Conservation (phyloP, 257 asterid genomes). For the Datura wrightii region DNA sequence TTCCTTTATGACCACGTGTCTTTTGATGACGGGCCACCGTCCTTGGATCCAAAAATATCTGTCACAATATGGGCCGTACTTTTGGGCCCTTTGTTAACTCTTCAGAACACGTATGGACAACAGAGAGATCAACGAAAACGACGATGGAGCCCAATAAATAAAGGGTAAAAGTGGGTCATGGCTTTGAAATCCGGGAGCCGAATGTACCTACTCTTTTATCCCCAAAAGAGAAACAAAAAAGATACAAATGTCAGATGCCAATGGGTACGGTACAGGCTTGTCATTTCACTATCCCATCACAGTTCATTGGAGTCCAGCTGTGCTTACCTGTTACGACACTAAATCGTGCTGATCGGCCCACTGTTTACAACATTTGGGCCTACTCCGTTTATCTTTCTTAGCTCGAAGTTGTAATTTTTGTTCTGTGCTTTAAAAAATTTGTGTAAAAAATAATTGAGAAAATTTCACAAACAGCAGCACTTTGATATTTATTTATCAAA, state of each 20-base stretch:
- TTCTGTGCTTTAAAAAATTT: no score
- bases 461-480: no score
- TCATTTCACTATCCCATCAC: slow-evolving; percentile 19
- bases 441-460: no score
- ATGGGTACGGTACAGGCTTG: not conserved
- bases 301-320: slow-evolving; percentile 22
- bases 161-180: not conserved
- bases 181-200: not conserved
- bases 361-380: not conserved
- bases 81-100: not conserved
- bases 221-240: not conserved
- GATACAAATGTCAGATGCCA: not conserved
- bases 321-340: not conserved
- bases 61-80: not conserved
- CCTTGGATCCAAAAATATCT: not conserved
- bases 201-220: not conserved
- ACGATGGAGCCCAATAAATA: not conserved
- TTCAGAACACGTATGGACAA: not conserved
- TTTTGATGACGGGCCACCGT: not conserved
- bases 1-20: not conserved
- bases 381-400: no score
- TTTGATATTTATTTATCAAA: no score
- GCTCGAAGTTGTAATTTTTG: no score
- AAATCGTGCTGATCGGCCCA: not conserved
- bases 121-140: not conserved